phyloP scores from a whole-genome alignment of 257 asterid species.

The Coffea eugenioides region DNA sequence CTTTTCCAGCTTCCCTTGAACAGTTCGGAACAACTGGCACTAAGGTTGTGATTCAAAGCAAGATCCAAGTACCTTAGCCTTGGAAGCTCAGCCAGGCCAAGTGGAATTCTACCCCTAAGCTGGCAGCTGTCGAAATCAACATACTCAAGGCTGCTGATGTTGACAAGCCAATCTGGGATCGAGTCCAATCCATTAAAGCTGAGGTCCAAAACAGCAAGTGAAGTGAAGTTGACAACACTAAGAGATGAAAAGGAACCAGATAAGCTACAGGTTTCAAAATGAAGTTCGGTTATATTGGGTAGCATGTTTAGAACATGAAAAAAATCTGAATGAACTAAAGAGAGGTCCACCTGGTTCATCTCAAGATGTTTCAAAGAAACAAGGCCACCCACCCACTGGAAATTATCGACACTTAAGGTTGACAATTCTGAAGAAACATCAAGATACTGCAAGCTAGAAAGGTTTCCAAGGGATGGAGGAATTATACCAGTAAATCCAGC shows the following conservation, averaged over 20 bases:
- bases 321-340: conserved; percentile 36
- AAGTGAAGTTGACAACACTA: conserved; percentile 33
- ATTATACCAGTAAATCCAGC: conserved; percentile 45
- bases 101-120: conserved; percentile 48
- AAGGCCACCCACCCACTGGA: conserved; percentile 37
- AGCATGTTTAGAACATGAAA: conserved; percentile 35
- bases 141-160: conserved; percentile 42
- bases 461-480: conserved; percentile 41
- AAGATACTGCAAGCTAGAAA: conserved; percentile 41
- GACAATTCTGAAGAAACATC: conserved; percentile 42
- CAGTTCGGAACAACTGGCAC: conserved; percentile 27
- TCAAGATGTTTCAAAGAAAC: conserved; percentile 39
- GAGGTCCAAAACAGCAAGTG: conserved; percentile 47
- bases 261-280: conserved; percentile 35
- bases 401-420: conserved; percentile 23
- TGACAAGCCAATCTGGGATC: conserved; percentile 45
- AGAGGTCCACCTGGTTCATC: conserved; percentile 43
- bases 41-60: conserved; percentile 35
- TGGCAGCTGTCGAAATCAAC: conserved; percentile 31
- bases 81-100: conserved; percentile 35
- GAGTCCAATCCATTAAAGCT: conserved; percentile 37
- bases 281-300: conserved; percentile 35
- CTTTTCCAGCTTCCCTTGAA: conserved; percentile 39
- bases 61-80: conserved; percentile 36
- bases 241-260: conserved; percentile 37